Percentiles rank a stretch among this genome's conserved stretches.
These are phyloP conservation scores for Oxalis stricta DNA, from an alignment of 441 rosid genomes.

Conservation along the genomic window DNA sequence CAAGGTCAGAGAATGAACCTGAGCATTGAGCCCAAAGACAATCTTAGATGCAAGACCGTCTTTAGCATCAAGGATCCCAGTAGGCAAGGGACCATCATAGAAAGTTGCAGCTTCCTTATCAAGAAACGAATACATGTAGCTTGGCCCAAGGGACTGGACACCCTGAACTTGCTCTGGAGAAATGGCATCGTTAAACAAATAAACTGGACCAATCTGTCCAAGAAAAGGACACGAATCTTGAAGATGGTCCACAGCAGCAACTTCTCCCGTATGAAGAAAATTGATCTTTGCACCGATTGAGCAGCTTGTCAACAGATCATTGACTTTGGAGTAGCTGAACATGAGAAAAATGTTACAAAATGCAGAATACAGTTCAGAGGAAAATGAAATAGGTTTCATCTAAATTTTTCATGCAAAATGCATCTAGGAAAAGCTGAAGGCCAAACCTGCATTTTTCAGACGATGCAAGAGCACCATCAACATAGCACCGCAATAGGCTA, in stretches of 20 bases:
- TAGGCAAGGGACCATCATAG: conserved; percentile 47
- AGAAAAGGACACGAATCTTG: conserved; percentile 55
- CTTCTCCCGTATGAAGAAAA: conserved; percentile 51
- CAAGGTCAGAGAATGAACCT: conserved; percentile 36
- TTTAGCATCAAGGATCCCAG: conserved; percentile 87
- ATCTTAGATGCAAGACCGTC: conserved; percentile 94
- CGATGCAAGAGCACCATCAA: conserved; percentile 80
- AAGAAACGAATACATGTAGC: conserved; percentile 95
- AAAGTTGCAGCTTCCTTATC: conserved; percentile 59
- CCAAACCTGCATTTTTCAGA: conserved; percentile 99
- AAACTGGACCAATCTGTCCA: conserved; percentile 97
- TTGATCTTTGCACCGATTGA: conserved; percentile 59
- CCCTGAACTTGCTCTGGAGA: conserved; percentile 86
- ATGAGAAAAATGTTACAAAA: conserved; percentile 16
- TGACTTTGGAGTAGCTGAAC: conserved; percentile 83
- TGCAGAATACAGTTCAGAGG: no score
- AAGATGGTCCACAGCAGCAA: conserved; percentile 27
- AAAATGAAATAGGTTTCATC: no score
- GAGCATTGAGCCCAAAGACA: conserved; percentile 90
- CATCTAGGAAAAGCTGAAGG: no score
- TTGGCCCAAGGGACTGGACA: conserved; percentile 78
- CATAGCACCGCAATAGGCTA: conserved; percentile 74
- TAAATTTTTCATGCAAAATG: no score
- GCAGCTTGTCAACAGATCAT: conserved; percentile 71
- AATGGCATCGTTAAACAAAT: conserved; percentile 78